These are phyloP conservation scores for Hyaloscypha hepaticicola DNA, from an alignment of 495 filamentous ascomycete genomes.

Conservation along the genomic window DNA sequence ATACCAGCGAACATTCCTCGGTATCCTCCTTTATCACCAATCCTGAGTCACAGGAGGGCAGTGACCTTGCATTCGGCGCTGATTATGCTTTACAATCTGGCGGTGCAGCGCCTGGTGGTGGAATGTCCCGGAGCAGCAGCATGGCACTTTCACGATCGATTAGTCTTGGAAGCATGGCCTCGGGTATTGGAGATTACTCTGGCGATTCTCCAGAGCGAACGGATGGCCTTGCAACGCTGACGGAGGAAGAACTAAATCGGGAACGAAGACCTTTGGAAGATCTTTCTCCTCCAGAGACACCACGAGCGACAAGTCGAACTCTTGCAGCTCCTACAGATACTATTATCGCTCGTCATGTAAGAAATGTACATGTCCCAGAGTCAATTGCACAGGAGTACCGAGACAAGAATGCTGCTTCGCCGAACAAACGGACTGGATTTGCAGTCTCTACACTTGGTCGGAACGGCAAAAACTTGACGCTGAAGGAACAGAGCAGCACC, in stretches of 20 bases:
- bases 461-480: constrained; percentile 78
- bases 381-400: constrained; percentile 84
- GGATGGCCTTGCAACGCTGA: constrained; percentile 58
- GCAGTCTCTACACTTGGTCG: constrained; percentile 50
- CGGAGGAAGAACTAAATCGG: constrained; percentile 52
- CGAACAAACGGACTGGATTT: constrained; percentile 48
- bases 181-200: constrained; percentile 74
- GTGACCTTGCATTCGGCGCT: constrained; percentile 72
- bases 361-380: constrained; percentile 85
- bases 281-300: constrained; percentile 39
- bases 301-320: constrained; percentile 47
- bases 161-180: constrained; percentile 94
- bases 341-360: constrained; percentile 80
- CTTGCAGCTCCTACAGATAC: constrained; percentile 75
- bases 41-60: constrained; percentile 54
- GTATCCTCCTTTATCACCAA: constrained; percentile 69
- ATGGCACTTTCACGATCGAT: constrained; percentile 71
- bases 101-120: constrained; percentile 63
- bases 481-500: constrained; percentile 96
- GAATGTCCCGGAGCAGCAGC: constrained; percentile 50
- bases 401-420: constrained; percentile 52
- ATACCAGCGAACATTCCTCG: constrained; percentile 76
- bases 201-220: constrained; percentile 33
- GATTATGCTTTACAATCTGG: constrained; percentile 86
- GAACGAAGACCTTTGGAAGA: constrained; percentile 20